These are phyloP conservation scores for Rhodotorula toruloides DNA, from an alignment of 768 basidiomycete genomes.

Conservation along the genomic window DNA sequence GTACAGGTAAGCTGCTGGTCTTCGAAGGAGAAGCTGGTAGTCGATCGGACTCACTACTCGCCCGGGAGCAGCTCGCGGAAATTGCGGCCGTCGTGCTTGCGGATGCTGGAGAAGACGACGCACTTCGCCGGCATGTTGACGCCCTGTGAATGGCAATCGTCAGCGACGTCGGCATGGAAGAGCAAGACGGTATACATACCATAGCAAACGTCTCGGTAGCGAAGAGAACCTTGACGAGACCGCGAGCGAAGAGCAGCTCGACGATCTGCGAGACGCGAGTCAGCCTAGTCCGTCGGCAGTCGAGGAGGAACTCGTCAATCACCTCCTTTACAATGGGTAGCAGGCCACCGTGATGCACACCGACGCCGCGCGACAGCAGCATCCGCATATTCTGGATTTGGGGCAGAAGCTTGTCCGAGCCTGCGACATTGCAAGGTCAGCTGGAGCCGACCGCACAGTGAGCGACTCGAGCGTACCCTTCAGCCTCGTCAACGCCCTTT, in stretches of 20 bases:
- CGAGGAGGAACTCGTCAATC: constrained; percentile 26
- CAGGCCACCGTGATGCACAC: constrained; percentile 94
- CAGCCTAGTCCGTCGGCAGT: background rate
- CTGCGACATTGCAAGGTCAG: constrained; percentile 48
- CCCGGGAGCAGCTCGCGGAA: constrained; percentile 88
- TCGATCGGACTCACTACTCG: constrained; percentile 31
- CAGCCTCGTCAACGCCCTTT: constrained; percentile 80
- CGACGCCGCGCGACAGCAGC: constrained; percentile 83
- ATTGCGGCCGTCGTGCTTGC: constrained; percentile 88
- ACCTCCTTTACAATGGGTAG: constrained; percentile 97
- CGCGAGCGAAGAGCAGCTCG: constrained; percentile 90
- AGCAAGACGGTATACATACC: constrained; percentile 53
- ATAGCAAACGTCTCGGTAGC: constrained; percentile 99
- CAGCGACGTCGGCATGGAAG: background rate
- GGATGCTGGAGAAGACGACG: constrained; percentile 89
- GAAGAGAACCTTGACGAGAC: constrained; percentile 91
- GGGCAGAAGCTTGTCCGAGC: constrained; percentile 82
- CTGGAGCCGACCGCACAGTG: background rate
- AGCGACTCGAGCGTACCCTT: constrained; percentile 59
- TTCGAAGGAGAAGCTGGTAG: background rate
- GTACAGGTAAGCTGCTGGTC: constrained; percentile 30
- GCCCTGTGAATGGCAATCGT: constrained; percentile 55
- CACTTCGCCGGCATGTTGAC: constrained; percentile 99
- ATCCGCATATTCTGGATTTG: constrained; percentile 88
- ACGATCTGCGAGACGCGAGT: constrained; percentile 60